These are phyloP conservation scores for Pleurotus tuoliensis DNA, from an alignment of 768 basidiomycete species.

Conservation along the genomic window DNA sequence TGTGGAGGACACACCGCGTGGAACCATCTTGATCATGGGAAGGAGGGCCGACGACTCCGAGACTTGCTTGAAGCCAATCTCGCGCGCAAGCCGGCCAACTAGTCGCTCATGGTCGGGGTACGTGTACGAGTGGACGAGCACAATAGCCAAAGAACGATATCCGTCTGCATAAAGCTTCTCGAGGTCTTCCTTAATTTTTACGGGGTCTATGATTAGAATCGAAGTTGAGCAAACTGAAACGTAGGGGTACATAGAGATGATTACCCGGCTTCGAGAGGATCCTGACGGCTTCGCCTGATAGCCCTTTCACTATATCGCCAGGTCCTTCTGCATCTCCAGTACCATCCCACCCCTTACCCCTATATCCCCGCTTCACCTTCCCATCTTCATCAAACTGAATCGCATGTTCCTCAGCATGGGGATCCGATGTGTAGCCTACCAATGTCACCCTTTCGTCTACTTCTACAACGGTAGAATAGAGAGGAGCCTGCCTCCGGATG, in stretches of 20 bases:
- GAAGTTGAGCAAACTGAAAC: too few relatives aligned
- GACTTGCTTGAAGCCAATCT: conserved; percentile 85
- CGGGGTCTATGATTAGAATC: conserved; percentile 38
- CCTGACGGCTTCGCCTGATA: conserved; percentile 88
- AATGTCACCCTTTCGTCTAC: conserved; percentile 91
- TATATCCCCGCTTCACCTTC: conserved; percentile 60
- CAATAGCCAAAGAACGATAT: conserved; percentile 85
- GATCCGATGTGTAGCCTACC: conserved; percentile 91
- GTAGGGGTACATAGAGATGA: too few relatives aligned
- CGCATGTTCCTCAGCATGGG: conserved; percentile 69
- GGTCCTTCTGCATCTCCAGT: conserved; percentile 69
- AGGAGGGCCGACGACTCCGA: conserved; percentile 85
- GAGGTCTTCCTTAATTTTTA: conserved; percentile 54
- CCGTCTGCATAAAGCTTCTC: conserved; percentile 73
- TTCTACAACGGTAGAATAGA: conserved; percentile 76
- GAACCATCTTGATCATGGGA: conserved; percentile 95
- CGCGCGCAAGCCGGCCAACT: conserved; percentile 69
- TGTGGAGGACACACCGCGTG: conserved; percentile 87
- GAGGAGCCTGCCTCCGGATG: conserved; percentile 69
- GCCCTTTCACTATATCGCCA: conserved; percentile 73
- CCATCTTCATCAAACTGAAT: conserved; percentile 75
- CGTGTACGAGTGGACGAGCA: conserved; percentile 90
- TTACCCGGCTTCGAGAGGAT: conserved; percentile 72
- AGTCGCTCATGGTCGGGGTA: conserved; percentile 80
- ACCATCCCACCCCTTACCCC: conserved; percentile 77